Conservation (phyloP, 371 early-diverging fungal genomes). For the Fennellomyces sp. region DNA sequence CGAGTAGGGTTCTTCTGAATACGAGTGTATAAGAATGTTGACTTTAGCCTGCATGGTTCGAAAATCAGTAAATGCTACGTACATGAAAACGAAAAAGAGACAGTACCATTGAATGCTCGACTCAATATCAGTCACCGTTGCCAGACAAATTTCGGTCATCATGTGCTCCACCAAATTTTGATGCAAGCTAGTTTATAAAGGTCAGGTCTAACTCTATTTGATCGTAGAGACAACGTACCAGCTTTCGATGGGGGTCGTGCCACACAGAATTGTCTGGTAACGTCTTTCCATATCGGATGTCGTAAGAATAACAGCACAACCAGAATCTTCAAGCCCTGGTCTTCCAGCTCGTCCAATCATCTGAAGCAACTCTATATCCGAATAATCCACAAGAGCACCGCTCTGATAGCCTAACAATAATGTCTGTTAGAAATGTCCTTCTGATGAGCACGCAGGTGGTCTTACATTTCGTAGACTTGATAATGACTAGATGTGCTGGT, state of each 20-base stretch:
- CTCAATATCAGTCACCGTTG: conserved; percentile 58
- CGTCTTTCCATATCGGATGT: conserved; percentile 46
- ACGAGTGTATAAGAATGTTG: conserved; percentile 76
- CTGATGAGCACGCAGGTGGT: neutral
- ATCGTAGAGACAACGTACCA: conserved; percentile 31
- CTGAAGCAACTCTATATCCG: conserved; percentile 79
- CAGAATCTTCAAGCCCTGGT: conserved; percentile 82
- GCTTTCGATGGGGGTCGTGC: conserved; percentile 69
- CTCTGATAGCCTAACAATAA: conserved; percentile 48
- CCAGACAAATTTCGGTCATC: conserved; percentile 82
- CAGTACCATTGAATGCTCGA: conserved; percentile 67
- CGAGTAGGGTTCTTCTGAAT: conserved; percentile 61
- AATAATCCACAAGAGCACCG: conserved; percentile 62
- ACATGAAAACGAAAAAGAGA: neutral
- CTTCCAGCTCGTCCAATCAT: conserved; percentile 96
- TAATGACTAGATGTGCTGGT: conserved; percentile 88
- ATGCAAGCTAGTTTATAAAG: conserved; percentile 53
- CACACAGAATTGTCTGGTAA: conserved; percentile 62
- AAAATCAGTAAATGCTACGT: neutral
- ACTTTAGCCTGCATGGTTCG: conserved; percentile 56
- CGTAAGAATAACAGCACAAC: conserved; percentile 81
- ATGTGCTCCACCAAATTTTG: conserved; percentile 78
- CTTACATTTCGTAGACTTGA: conserved; percentile 68
- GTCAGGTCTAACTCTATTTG: conserved; percentile 7
- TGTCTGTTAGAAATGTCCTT: neutral